These are phyloP conservation scores for Arthrobotrys musiformis DNA, from an alignment of 2,329 filamentous ascomycete genomes.

Conservation along the genomic window DNA sequence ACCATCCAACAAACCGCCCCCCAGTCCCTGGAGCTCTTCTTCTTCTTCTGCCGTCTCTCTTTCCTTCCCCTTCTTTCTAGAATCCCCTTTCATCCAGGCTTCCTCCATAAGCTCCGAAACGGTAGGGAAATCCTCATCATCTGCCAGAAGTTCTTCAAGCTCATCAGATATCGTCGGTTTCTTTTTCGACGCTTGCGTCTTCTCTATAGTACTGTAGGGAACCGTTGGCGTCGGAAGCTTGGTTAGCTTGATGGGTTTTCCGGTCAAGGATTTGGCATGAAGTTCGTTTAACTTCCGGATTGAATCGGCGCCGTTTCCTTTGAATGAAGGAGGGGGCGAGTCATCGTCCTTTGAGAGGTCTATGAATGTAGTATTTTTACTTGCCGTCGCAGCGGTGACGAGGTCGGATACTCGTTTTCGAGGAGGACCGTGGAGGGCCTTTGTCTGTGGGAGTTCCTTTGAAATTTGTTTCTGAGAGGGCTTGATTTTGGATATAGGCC, in stretches of 20 bases:
- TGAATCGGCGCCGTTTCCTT: conserved; percentile 36
- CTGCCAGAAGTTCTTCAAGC: conserved; percentile 22
- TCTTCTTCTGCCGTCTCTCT: not conserved
- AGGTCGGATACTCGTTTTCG: conserved; percentile 48
- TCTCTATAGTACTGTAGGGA: not conserved
- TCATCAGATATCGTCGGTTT: conserved; percentile 24
- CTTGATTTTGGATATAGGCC: not conserved
- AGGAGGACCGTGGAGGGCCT: not conserved
- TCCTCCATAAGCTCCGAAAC: conserved; percentile 45
- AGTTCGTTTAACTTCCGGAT: conserved; percentile 42
- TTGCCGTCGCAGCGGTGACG: conserved; percentile 15
- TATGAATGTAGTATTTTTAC: conserved; percentile 5
- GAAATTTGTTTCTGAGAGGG: not conserved
- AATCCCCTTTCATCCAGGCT: not conserved
- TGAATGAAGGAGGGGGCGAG: conserved; percentile 5
- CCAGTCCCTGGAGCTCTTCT: conserved; percentile 22
- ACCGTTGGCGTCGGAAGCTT: conserved; percentile 20
- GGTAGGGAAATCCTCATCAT: conserved; percentile 40
- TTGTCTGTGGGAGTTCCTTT: conserved; percentile 29
- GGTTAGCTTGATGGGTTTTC: conserved; percentile 23
- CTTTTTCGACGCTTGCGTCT: not conserved
- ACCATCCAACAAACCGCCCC: conserved; percentile 34
- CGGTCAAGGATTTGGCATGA: conserved; percentile 34
- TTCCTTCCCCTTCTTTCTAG: not conserved
- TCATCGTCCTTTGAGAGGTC: conserved; percentile 46